phyloP scores from a whole-genome alignment of 23 red algal species.

The Gracilaria gracilis region DNA sequence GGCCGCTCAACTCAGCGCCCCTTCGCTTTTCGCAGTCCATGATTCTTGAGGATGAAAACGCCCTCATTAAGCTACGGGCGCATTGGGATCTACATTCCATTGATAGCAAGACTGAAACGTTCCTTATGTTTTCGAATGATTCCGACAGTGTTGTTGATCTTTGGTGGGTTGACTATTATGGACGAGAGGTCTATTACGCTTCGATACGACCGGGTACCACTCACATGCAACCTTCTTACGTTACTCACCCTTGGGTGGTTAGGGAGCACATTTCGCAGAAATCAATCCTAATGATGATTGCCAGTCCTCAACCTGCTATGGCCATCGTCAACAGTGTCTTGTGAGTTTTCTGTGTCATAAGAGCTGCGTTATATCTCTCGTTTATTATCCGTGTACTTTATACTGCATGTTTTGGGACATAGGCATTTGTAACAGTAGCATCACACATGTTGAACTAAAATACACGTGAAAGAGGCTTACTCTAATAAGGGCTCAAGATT shows the following conservation, averaged over 20 bases:
- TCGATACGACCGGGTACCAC: slow-evolving; percentile 55
- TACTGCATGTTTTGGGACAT: not conserved
- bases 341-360: not conserved
- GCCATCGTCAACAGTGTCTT: slow-evolving; percentile 56
- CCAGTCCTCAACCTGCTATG: slow-evolving; percentile 46
- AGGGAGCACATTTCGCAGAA: slow-evolving; percentile 71
- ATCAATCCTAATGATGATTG: slow-evolving; percentile 52
- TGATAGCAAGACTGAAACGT: slow-evolving; percentile 62
- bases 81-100: slow-evolving; percentile 75
- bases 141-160: slow-evolving; percentile 63
- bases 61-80: slow-evolving; percentile 26
- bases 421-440: slow-evolving; percentile 18
- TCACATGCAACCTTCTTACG: slow-evolving; percentile 70
- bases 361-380: not conserved
- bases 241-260: slow-evolving; percentile 73
- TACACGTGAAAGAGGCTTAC: slow-evolving; percentile 15
- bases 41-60: slow-evolving; percentile 26
- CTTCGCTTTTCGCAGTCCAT: slow-evolving; percentile 61
- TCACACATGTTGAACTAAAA: not conserved
- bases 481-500: slow-evolving; percentile 20
- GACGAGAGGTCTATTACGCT: slow-evolving; percentile 70
- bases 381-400: slow-evolving; percentile 4
- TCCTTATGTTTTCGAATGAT: slow-evolving; percentile 81
- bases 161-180: slow-evolving; percentile 81
- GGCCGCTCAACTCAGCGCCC: slow-evolving; percentile 53